Evolutionary conservation across 352 stramenopile genomes (phyloP), one percentile per base, ranked within the genome.

Genomic region (Globisporangium perplexum): DNA sequence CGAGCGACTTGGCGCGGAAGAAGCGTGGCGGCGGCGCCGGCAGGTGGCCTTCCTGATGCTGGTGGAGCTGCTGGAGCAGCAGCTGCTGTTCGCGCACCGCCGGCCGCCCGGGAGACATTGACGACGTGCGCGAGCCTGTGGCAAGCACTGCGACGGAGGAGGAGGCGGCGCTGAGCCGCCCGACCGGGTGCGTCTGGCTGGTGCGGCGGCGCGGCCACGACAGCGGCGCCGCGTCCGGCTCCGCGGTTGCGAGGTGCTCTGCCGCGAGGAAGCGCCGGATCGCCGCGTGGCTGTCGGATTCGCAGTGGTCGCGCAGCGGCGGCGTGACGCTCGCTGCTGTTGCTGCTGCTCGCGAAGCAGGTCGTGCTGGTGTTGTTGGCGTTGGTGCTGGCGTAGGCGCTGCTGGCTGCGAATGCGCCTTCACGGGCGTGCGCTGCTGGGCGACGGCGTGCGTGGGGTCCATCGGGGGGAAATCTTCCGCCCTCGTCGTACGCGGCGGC

Each of bases 191-290:
- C 11, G 47, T 30, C 26, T 54, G 46, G 39, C 26, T 52, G 24
- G 17, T 42, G 28, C 18, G 30, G 36, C 38, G 54, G 18, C 46
- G 45, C 23, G 45, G 36, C 54, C 46, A 54, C 54, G 46, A 60
- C 46, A 36, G 12, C 6, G 54, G 36, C 8, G 46, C 36, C n/a
- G 41, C 41, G n/a, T 23, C 39, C 18, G 14, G 18, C 20, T 26
- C 41, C 7, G 10, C 41, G n/a, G 10, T 23, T 12, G 22, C 41
- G 18, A 15, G 7, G 2, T 46, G n/a, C 41, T 46, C 28, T 4
- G 49, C 33, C 0, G 28, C 26, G 30, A 53, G 53, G 14, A 59
- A 28, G 18, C 36, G 33, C 44, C 24, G n/a, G 45, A 59, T n/a
- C 7, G 49, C 45, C 1, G 47, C 24, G 47, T 18, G 26, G 10